phyloP scores from a whole-genome alignment of 192 early-diverging fungal species.

The Entophlyctis helioformis region DNA sequence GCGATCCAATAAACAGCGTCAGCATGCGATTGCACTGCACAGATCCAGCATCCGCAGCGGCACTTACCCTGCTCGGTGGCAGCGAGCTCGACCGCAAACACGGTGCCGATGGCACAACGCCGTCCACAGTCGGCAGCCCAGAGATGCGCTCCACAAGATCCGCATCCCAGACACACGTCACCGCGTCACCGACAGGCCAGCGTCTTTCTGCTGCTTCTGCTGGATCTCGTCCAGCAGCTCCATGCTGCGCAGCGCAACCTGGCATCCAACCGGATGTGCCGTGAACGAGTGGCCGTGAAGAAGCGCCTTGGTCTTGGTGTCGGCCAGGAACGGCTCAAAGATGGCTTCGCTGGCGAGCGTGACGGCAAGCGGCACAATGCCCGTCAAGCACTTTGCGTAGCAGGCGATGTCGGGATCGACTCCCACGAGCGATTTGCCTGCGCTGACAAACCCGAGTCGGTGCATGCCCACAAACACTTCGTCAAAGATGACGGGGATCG shows the following conservation, averaged over 20 bases:
- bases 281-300: slow-evolving; percentile 78
- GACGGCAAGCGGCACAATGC: slow-evolving; percentile 58
- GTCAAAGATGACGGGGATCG: slow-evolving; percentile 64
- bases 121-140: slow-evolving; percentile 39
- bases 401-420: slow-evolving; percentile 61
- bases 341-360: slow-evolving; percentile 53
- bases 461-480: slow-evolving; percentile 71
- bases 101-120: slow-evolving; percentile 57
- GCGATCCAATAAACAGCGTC: too few relatives aligned
- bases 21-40: too few relatives aligned
- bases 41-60: slow-evolving; percentile 7
- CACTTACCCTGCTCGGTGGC: slow-evolving; percentile 14
- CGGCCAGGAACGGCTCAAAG: slow-evolving; percentile 51
- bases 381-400: slow-evolving; percentile 68
- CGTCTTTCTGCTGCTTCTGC: too few relatives aligned
- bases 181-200: too few relatives aligned
- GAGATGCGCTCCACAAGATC: slow-evolving; percentile 36
- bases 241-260: slow-evolving; percentile 48
- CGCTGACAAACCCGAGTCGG: slow-evolving; percentile 45
- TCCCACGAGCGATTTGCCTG: slow-evolving; percentile 40
- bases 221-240: slow-evolving; percentile 1
- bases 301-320: slow-evolving; percentile 54
- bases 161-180: slow-evolving; percentile 42
- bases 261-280: slow-evolving; percentile 70
- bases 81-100: slow-evolving; percentile 53